phyloP scores from a whole-genome alignment of 352 stramenopile genomes.

The Sclerospora graminicola region DNA sequence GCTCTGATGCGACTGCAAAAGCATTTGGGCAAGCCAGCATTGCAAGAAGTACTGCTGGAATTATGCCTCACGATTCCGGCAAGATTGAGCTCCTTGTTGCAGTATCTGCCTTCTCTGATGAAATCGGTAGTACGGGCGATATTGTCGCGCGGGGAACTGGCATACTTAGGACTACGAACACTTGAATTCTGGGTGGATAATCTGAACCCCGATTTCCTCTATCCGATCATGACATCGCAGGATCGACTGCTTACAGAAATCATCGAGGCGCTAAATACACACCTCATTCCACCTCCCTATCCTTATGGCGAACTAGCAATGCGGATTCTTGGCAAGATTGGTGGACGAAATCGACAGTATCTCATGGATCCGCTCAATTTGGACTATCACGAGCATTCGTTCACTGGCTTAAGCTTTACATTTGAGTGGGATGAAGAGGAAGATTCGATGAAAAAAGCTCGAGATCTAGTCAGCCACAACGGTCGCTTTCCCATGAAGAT shows the following conservation, averaged over 20 bases:
- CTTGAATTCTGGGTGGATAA: constrained; percentile 99
- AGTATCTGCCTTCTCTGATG: constrained; percentile 95
- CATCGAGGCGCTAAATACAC: constrained; percentile 92
- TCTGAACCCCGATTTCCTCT: constrained; percentile 95
- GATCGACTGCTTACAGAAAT: constrained; percentile 88
- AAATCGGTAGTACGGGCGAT: constrained; percentile 92
- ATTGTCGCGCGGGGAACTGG: constrained; percentile 89
- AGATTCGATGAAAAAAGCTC: constrained; percentile 8
- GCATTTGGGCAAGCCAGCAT: constrained; percentile 68
- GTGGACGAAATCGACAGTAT: constrained; percentile 87
- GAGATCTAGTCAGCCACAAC: background rate
- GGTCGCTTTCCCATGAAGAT: constrained; percentile 41
- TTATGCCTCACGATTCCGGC: constrained; percentile 95
- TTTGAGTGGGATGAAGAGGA: constrained; percentile 36
- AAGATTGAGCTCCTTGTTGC: constrained; percentile 91
- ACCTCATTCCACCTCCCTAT: constrained; percentile 94
- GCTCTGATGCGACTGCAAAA: constrained; percentile 90
- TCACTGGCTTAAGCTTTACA: constrained; percentile 34
- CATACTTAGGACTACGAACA: constrained; percentile 91
- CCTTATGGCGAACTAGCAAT: constrained; percentile 93
- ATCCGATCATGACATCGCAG: constrained; percentile 88
- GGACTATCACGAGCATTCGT: constrained; percentile 35
- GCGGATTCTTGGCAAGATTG: constrained; percentile 96
- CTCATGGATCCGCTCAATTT: constrained; percentile 78
- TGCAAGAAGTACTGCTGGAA: constrained; percentile 92